These are phyloP conservation scores for Telopea speciosissima DNA, from an alignment of 177 flowering plant genomes.

Conservation along the genomic window DNA sequence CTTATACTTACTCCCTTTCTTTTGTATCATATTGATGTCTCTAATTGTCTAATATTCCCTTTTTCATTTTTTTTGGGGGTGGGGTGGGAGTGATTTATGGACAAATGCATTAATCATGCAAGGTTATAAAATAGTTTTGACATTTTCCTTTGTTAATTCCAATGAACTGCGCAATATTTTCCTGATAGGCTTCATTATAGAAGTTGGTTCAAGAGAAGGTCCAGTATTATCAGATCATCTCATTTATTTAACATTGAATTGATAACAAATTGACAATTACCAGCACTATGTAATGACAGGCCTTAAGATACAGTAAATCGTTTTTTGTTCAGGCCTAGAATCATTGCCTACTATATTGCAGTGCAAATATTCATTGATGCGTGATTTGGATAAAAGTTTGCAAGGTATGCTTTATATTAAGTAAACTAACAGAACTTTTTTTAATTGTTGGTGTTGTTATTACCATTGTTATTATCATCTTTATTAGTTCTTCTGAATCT, in stretches of 20 bases:
- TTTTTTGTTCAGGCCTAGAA: constrained; percentile 50
- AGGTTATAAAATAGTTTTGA: neutral
- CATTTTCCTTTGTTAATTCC: neutral
- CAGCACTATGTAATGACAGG: neutral
- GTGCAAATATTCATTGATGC: constrained; percentile 66
- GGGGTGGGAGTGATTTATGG: neutral
- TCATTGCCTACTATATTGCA: constrained; percentile 66
- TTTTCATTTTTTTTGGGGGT: too few relatives aligned
- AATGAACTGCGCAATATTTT: neutral
- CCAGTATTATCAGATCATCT: neutral
- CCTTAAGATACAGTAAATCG: neutral
- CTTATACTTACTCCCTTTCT: neutral
- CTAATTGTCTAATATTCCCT: neutral
- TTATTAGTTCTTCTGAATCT: neutral
- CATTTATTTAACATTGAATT: neutral
- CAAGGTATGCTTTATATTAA: constrained; percentile 48
- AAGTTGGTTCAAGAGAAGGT: neutral
- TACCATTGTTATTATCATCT: neutral
- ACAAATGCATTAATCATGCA: neutral
- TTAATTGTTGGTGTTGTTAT: neutral
- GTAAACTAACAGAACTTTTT: neutral
- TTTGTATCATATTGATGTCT: neutral
- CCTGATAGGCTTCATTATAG: neutral
- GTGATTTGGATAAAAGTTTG: constrained; percentile 83
- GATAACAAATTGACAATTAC: neutral